Evolutionary conservation across 2,329 filamentous ascomycete genomes (phyloP), one percentile per base, ranked within the genome.

Genomic region (Coccinonectria pachysandricola): DNA sequence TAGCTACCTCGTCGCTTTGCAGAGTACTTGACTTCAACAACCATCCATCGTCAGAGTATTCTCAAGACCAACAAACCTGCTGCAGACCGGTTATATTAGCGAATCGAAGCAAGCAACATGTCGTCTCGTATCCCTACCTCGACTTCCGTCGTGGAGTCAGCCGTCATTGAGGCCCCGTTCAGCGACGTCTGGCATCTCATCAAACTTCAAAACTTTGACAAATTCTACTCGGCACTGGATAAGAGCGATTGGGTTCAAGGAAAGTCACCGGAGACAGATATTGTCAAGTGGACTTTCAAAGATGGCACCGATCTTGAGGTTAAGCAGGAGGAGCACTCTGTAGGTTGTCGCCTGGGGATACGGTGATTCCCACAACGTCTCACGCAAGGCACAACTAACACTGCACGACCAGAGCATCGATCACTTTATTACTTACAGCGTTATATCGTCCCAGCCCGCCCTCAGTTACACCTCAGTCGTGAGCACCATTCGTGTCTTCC

Each of bases 311-410:
- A 71, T 29, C 57, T 79, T 12, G 75, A 82, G 52, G 72, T 83
- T 40, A 82, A 82, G 71, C 75, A 79, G 60, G 78, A 83, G 56
- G 78, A 80, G 61, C 76, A 82, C 58, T 78, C 71, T 39, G 74
- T 79, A 55, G 34, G 68, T 20, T n/a, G 6, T 12, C 19, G 5
- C 5, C 6, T 11, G 2, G 9, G n/a, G 8, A 2, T 6, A 24
- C 13, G 20, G 16, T 18, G 13, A n/a, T 9, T 12, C 5, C n/a
- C n/a, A n/a, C n/a, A n/a, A n/a, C n/a, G n/a, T n/a, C n/a, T n/a
- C n/a, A n/a, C n/a, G n/a, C n/a, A n/a, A n/a, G n/a, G n/a, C n/a
- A n/a, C n/a, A n/a, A 5, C 17, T 23, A 4, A 32, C 12, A 10
- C 7, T 22, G 6, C 2, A 12, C 8, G 4, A 17, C 9, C 34